A percentile compares a stretch with the other conserved stretches of the same genome.
Evolutionary conservation across 306 rosid species (phyloP).

Genomic region (Lathyrus sativus): DNA sequence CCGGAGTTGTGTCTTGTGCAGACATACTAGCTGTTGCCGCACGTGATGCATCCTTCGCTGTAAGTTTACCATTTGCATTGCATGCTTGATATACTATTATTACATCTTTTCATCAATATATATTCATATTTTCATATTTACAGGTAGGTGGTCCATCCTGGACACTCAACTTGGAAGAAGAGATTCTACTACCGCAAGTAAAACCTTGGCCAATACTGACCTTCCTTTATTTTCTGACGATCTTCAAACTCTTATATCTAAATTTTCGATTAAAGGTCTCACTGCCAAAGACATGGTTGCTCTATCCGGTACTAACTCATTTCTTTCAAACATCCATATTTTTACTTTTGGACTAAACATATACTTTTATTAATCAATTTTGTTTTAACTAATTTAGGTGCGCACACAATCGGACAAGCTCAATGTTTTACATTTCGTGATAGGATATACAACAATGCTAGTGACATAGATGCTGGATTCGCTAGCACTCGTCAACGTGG

Average conservation of each 20-base stretch:
- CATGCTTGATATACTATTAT: too few species aligned
- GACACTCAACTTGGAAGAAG: constrained; percentile 48
- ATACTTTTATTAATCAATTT: neutral
- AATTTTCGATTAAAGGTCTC: constrained; percentile 30
- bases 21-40: neutral
- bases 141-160: constrained; percentile 49
- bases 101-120: too few species aligned
- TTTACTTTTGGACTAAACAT: too few species aligned
- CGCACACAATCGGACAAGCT: constrained; percentile 61
- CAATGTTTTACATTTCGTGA: constrained; percentile 49
- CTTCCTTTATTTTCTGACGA: constrained; percentile 38
- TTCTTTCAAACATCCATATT: too few species aligned
- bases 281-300: constrained; percentile 45
- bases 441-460: constrained; percentile 50
- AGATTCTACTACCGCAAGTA: constrained; percentile 45
- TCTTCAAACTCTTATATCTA: constrained; percentile 37
- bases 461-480: constrained; percentile 54
- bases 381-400: constrained; percentile 30
- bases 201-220: constrained; percentile 31
- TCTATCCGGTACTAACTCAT: constrained; percentile 26
- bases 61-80: constrained; percentile 11
- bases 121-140: too few species aligned
- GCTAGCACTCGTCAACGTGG: constrained; percentile 48
- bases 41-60: constrained; percentile 66
- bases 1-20: neutral